Percentiles rank a stretch among this genome's conserved stretches.
These are phyloP conservation scores for Sanguinoderma infundibulare DNA, from an alignment of 1,284 basidiomycete genomes.

Conservation along the genomic window DNA sequence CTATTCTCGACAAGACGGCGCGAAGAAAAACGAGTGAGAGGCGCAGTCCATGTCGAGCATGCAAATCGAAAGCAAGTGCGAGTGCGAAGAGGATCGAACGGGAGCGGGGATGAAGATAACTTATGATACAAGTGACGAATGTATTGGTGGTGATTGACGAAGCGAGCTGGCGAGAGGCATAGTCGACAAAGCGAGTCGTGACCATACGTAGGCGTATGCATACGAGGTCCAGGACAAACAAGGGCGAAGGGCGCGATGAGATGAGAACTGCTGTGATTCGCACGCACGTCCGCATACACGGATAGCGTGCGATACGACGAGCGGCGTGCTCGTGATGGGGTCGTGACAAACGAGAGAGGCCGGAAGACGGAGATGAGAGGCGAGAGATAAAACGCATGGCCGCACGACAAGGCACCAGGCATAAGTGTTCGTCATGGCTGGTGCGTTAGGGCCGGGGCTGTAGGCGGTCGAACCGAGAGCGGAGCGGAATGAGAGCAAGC, in stretches of 20 bases:
- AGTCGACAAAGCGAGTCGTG: slow-evolving; percentile 28
- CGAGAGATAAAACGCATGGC: slow-evolving; percentile 15
- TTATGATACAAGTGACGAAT: slow-evolving; percentile 21
- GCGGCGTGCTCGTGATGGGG: slow-evolving; percentile 8
- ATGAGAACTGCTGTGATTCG: slow-evolving; percentile 15
- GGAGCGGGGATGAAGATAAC: slow-evolving; percentile 19
- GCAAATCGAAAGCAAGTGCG: slow-evolving; percentile 26
- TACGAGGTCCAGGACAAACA: slow-evolving; percentile 27
- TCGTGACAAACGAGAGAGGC: slow-evolving; percentile 21
- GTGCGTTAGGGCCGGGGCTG: slow-evolving; percentile 14
- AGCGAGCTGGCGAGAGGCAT: slow-evolving; percentile 26
- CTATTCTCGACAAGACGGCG: slow-evolving; percentile 24
- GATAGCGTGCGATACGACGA: slow-evolving; percentile 10
- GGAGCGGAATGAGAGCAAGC: slow-evolving; percentile 27
- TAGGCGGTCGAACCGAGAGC: slow-evolving; percentile 26
- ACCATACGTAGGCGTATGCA: slow-evolving; percentile 16
- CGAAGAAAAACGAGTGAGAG: slow-evolving; percentile 20
- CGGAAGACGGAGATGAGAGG: slow-evolving; percentile 12
- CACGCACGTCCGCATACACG: slow-evolving; percentile 3
- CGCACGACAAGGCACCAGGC: slow-evolving; percentile 23
- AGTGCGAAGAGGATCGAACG: slow-evolving; percentile 20
- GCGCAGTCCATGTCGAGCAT: slow-evolving; percentile 21
- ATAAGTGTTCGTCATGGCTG: slow-evolving; percentile 23
- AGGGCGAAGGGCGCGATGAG: slow-evolving; percentile 27
- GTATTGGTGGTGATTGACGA: slow-evolving; percentile 15